These are phyloP conservation scores for Macrophomina phaseolina DNA, from an alignment of 2,329 filamentous ascomycete species.

Conservation along the genomic window DNA sequence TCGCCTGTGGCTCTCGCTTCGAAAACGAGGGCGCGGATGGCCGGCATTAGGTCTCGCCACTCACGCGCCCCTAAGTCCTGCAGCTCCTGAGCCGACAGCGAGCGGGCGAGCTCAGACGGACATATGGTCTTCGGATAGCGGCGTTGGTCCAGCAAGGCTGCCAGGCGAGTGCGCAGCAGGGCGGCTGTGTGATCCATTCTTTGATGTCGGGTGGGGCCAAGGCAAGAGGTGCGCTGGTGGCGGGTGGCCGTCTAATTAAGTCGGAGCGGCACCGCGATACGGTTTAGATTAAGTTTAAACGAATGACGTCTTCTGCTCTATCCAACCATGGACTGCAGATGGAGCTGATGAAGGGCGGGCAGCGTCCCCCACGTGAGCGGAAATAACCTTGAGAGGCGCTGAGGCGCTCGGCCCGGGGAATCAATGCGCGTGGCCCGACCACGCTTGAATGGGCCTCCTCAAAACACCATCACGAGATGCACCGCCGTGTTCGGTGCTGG, in stretches of 20 bases:
- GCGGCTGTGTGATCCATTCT: not conserved
- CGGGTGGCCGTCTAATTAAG: not conserved
- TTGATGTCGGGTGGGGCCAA: not conserved
- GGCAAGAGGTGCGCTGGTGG: not conserved
- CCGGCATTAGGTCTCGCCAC: constrained; percentile 57
- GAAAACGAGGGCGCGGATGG: constrained; percentile 51
- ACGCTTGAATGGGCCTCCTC: not conserved
- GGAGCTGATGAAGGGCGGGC: not conserved
- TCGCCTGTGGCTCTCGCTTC: constrained; percentile 47
- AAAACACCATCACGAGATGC: constrained; percentile 11
- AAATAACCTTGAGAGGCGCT: not conserved
- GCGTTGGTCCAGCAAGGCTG: constrained; percentile 39
- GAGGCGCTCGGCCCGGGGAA: not conserved
- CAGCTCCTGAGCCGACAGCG: constrained; percentile 50
- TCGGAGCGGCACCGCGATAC: not conserved
- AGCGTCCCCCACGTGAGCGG: not conserved
- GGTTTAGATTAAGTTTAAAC: constrained; percentile 24
- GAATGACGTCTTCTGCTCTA: constrained; percentile 9
- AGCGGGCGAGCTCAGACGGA: constrained; percentile 58
- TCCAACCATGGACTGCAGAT: not conserved
- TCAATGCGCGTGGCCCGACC: not conserved
- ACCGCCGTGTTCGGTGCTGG: not conserved
- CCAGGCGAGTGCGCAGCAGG: constrained; percentile 34
- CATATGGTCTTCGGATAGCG: constrained; percentile 58
- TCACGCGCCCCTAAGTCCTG: constrained; percentile 32